Evolutionary conservation across 495 filamentous ascomycete species (phyloP).

Genomic region (Aspergillus olivimuriae): DNA sequence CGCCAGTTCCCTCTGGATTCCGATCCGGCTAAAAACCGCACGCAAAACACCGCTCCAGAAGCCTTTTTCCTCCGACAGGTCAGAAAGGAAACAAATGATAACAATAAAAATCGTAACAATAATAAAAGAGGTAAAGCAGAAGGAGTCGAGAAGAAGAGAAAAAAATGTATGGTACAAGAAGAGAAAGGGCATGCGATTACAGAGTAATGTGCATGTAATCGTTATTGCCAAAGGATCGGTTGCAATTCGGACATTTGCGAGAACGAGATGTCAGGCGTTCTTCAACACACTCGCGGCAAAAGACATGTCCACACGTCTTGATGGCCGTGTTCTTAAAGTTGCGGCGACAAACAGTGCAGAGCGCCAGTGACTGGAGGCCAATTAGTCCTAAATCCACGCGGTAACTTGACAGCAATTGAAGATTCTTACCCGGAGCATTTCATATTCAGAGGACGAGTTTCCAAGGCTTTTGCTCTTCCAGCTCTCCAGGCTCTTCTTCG

Average conservation of each 20-base stretch:
- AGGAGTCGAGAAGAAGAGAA: conserved; percentile 7
- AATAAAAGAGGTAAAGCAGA: conserved; percentile 11
- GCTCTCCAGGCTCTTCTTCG: conserved; percentile 68
- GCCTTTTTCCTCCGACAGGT: conserved; percentile 20
- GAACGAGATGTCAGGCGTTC: conserved; percentile 79
- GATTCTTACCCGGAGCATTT: conserved; percentile 70
- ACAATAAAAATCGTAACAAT: conserved; percentile 9
- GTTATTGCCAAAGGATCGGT: conserved; percentile 78
- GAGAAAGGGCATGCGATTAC: conserved; percentile 21
- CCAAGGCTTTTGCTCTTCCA: conserved; percentile 76
- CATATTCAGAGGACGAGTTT: conserved; percentile 74
- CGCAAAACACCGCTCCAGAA: conserved; percentile 39
- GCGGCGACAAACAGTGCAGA: conserved; percentile 82
- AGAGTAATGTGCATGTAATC: conserved; percentile 70
- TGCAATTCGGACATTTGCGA: conserved; percentile 92
- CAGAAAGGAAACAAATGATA: conserved; percentile 13
- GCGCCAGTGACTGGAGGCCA: conserved; percentile 61
- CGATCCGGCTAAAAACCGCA: conserved; percentile 35
- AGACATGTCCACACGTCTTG: conserved; percentile 92
- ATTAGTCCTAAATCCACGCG: no score
- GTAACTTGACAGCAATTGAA: no score
- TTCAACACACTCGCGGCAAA: conserved; percentile 85
- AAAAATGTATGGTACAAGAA: conserved; percentile 28
- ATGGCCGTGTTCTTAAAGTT: conserved; percentile 92
- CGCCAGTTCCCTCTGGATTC: conserved; percentile 29